phyloP scores from a whole-genome alignment of 2,329 filamentous ascomycete species.

The Pseudopyrenochaeta lycopersici region DNA sequence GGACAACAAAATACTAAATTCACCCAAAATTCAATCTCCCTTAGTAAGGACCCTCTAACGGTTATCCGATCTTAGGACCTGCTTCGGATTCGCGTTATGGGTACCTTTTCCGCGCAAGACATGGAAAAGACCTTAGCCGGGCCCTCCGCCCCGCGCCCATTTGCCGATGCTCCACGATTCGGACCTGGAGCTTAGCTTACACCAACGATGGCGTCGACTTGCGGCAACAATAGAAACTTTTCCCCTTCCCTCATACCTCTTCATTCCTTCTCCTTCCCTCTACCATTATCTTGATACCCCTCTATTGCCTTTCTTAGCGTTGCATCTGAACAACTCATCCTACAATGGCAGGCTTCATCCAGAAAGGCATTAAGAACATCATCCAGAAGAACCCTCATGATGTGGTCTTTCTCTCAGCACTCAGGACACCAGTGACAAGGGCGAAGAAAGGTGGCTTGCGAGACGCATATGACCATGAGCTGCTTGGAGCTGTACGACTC shows the following conservation, averaged over 20 bases:
- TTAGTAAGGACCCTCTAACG: slow-evolving; percentile 3
- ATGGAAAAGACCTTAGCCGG: slow-evolving; percentile 38
- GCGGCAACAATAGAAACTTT: slow-evolving; percentile 14
- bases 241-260: slow-evolving; percentile 8
- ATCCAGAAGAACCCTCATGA: slow-evolving; percentile 82
- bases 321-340: slow-evolving; percentile 7
- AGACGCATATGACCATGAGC: slow-evolving; percentile 89
- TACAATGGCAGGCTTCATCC: slow-evolving; percentile 55
- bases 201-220: slow-evolving; percentile 30
- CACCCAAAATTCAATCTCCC: slow-evolving; percentile 2
- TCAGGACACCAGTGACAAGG: slow-evolving; percentile 86
- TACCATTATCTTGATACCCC: slow-evolving; percentile 8
- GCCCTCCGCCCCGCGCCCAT: slow-evolving; percentile 36
- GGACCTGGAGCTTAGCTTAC: slow-evolving; percentile 35
- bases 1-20: slow-evolving; percentile 15
- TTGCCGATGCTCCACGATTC: slow-evolving; percentile 46
- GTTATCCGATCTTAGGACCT: slow-evolving; percentile 5
- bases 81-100: neutral
- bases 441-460: slow-evolving; percentile 84
- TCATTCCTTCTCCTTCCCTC: neutral
- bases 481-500: slow-evolving; percentile 69
- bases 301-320: slow-evolving; percentile 18
- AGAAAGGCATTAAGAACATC: slow-evolving; percentile 76
- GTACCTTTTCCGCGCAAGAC: slow-evolving; percentile 16
- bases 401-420: slow-evolving; percentile 87